Evolutionary conservation across 2,329 filamentous ascomycete genomes (phyloP).

Genomic region (Fusarium heterosporum): DNA sequence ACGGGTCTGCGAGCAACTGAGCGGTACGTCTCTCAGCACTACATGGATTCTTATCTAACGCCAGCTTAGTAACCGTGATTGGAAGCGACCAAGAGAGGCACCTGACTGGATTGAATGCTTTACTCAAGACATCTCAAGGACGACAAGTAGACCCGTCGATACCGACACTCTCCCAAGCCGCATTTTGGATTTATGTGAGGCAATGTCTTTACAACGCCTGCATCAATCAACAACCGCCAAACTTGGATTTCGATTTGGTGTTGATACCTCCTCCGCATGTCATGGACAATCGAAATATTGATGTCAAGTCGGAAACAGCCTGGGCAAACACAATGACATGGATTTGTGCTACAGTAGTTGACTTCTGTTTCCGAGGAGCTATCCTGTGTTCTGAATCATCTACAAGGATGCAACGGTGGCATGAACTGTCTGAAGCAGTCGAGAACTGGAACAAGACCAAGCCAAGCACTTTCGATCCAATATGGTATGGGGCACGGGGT

Average conservation of each 20-base stretch:
- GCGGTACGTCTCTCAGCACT: neutral
- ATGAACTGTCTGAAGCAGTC: conserved; percentile 9
- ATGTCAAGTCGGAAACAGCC: conserved; percentile 28
- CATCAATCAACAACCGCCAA: conserved; percentile 35
- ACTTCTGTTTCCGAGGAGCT: conserved; percentile 25
- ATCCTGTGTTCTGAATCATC: conserved; percentile 1
- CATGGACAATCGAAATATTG: neutral
- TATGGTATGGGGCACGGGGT: neutral
- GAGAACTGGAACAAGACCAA: conserved; percentile 13
- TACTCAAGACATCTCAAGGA: conserved; percentile 35
- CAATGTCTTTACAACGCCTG: conserved; percentile 39
- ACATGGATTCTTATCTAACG: neutral
- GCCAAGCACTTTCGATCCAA: conserved; percentile 8
- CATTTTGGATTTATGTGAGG: conserved; percentile 37
- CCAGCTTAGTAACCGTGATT: neutral
- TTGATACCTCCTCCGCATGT: neutral
- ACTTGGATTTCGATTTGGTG: conserved; percentile 8
- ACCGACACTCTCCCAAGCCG: conserved; percentile 32
- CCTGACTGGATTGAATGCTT: conserved; percentile 27
- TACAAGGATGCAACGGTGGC: conserved; percentile 6
- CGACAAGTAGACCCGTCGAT: conserved; percentile 25
- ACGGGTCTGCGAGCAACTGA: conserved; percentile 13
- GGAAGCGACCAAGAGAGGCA: conserved; percentile 35
- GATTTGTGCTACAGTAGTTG: conserved; percentile 35
- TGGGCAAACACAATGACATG: conserved; percentile 40